Evolutionary conservation across 768 basidiomycete species (phyloP).

Genomic region (Tylopilus felleus): DNA sequence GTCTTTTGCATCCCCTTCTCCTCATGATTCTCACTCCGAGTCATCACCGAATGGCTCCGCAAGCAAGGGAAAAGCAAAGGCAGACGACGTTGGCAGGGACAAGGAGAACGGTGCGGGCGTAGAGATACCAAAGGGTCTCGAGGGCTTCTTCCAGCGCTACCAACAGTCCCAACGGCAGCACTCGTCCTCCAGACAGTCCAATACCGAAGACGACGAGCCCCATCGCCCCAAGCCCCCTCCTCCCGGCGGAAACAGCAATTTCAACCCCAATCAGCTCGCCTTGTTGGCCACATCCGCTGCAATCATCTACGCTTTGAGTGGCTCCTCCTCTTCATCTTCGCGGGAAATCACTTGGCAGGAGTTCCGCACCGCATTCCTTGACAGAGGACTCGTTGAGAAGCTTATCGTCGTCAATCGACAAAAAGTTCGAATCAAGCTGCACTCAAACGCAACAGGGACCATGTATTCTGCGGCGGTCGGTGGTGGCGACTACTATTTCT

Average conservation of each 20-base stretch:
- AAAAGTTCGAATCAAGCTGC: conserved; percentile 88
- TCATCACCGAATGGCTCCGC: conserved; percentile 17
- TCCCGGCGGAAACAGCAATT: conserved; percentile 42
- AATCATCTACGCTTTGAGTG: conserved; percentile 60
- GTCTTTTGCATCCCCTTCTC: conserved; percentile 47
- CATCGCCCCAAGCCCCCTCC: conserved; percentile 50
- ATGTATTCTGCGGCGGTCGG: conserved; percentile 63
- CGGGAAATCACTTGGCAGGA: conserved; percentile 99
- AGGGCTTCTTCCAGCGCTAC: conserved; percentile 77
- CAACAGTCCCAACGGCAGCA: conserved; percentile 37
- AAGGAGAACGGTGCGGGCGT: conserved; percentile 27
- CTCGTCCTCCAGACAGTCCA: conserved; percentile 26
- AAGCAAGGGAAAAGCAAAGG: conserved; percentile 34
- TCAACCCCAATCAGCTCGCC: conserved; percentile 55
- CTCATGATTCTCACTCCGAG: conserved; percentile 30
- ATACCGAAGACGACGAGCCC: conserved; percentile 29
- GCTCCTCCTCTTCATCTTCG: conserved; percentile 45
- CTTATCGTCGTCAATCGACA: conserved; percentile 88
- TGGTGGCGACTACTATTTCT: conserved; percentile 82
- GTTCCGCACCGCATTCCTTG: conserved; percentile 94
- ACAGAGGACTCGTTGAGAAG: conserved; percentile 93
- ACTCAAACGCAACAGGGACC: conserved; percentile 80
- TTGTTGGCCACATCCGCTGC: conserved; percentile 57
- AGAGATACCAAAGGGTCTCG: conserved; percentile 62
- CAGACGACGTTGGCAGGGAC: conserved; percentile 33